These are phyloP conservation scores for Parathielavia appendiculata DNA, from an alignment of 495 filamentous ascomycete genomes.

Conservation along the genomic window DNA sequence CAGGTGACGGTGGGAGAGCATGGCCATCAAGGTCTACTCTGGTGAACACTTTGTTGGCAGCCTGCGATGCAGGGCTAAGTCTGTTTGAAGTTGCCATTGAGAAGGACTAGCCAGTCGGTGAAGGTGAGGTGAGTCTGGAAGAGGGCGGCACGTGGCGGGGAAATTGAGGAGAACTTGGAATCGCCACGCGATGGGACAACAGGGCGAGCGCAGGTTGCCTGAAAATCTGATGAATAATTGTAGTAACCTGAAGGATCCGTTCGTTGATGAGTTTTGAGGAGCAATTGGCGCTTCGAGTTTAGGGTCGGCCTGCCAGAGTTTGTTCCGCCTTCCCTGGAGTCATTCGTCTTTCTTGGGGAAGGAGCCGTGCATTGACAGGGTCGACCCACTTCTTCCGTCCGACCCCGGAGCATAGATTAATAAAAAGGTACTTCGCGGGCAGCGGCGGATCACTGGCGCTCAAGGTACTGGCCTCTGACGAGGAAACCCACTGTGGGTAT, in stretches of 20 bases:
- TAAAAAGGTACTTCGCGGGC: constrained; percentile 1
- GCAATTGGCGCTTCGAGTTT: too few relatives aligned
- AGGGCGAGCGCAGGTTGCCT: neutral
- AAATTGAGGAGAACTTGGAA: constrained; percentile 9
- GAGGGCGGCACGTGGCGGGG: neutral
- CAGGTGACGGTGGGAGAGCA: constrained; percentile 86
- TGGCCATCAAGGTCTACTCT: constrained; percentile 82
- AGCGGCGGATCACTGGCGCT: neutral
- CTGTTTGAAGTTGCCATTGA: constrained; percentile 36
- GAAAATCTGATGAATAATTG: too few relatives aligned
- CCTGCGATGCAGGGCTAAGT: constrained; percentile 27
- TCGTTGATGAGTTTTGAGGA: neutral
- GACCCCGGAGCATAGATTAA: constrained; percentile 22
- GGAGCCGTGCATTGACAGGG: neutral
- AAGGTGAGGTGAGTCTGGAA: neutral
- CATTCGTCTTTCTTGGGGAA: neutral
- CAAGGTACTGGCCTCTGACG: constrained; percentile 17
- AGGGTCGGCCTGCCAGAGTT: neutral
- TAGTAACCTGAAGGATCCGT: neutral
- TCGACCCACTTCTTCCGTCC: constrained; percentile 29
- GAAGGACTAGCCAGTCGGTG: neutral
- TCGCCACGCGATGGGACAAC: neutral
- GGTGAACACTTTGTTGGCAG: constrained; percentile 61
- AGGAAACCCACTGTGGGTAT: constrained; percentile 14
- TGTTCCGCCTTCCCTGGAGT: neutral